Evolutionary conservation across 257 asterid species (phyloP), one percentile per base, ranked within the genome.

Genomic region (Nicotiana benthamiana): DNA sequence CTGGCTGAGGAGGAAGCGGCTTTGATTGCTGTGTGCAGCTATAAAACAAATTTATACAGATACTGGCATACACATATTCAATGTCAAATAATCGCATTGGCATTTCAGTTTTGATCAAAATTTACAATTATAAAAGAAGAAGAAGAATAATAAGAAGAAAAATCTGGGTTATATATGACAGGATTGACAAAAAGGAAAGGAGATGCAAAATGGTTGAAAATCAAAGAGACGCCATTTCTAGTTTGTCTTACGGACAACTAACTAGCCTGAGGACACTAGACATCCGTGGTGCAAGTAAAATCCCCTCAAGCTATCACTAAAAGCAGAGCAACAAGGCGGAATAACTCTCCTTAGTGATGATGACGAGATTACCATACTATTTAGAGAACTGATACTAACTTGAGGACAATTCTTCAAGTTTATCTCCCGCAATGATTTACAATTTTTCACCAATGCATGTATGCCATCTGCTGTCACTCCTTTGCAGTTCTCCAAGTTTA

Each of bases 251-350:
- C 5, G 9, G 63, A 43, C 17, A 36, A 16, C 76, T 63, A 36
- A 16, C 76, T 63, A 66, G 24, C 80, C 51, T 4, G 27, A 83
- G 43, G 30, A 74, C 43, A 79, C 54, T 52, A 46, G 40, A 70
- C 77, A 46, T 32, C 86, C 86, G 40, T 83, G 86, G 64, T 46
- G 80, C 78, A 79, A 63, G 75, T 52, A 79, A 63, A 83, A n/a
- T 34, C 30, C 59, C 80, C 9, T 79, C 86, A 68, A 67, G 36
- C 54, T 30, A 24, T 79, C 75, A 51, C 65, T 70, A 30, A 79
- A 43, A 10, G 65, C 72, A 72, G 76, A 32, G 30, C 51, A 51
- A 28, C 56, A 27, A 24, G 86, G 83, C 9, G 75, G 80, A n/a
- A 75, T 64, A 16, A 83, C 81, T 72, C 77, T 83, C 80, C 75